Conservation (phyloP, 805 yeast genomes). For the Zygoascus tannicola region DNA sequence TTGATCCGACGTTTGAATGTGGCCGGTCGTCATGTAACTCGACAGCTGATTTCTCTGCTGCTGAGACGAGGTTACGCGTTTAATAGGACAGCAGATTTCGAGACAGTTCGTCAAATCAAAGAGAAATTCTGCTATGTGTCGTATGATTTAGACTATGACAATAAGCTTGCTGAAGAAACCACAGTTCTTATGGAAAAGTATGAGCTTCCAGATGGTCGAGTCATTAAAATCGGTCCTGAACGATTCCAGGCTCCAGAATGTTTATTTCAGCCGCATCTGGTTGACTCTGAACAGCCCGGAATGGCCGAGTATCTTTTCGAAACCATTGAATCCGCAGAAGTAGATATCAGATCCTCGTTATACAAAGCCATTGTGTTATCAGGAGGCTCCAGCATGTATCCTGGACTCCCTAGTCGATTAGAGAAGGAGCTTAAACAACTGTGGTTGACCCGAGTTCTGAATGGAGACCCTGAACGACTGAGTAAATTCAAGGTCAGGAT, state of each 20-base stretch:
- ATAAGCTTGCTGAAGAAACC: conserved; percentile 84
- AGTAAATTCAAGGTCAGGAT: conserved; percentile 86
- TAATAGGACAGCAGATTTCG: conserved; percentile 97
- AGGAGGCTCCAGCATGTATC: conserved; percentile 98
- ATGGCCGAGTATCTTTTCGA: conserved; percentile 88
- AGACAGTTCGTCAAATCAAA: conserved; percentile 95
- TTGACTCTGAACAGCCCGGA: conserved; percentile 95
- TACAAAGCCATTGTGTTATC: conserved; percentile 89
- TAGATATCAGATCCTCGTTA: conserved; percentile 81
- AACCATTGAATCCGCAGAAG: conserved; percentile 89
- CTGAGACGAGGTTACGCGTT: conserved; percentile 96
- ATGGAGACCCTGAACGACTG: conserved; percentile 77
- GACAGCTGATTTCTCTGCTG: conserved; percentile 81
- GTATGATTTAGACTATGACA: conserved; percentile 84
- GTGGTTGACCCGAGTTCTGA: conserved; percentile 84
- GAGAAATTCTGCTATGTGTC: conserved; percentile 94
- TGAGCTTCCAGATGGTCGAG: conserved; percentile 95
- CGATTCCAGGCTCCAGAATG: conserved; percentile 97
- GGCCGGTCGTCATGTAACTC: conserved; percentile 98
- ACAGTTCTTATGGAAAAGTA: conserved; percentile 85
- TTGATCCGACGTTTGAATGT: conserved; percentile 87
- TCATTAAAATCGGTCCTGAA: conserved; percentile 88
- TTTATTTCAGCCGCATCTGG: conserved; percentile 89
- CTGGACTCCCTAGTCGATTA: conserved; percentile 90
- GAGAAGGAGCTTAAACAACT: conserved; percentile 94